phyloP scores from a whole-genome alignment of 108 stramenopile genomes.

The Nitzschia sp. region DNA sequence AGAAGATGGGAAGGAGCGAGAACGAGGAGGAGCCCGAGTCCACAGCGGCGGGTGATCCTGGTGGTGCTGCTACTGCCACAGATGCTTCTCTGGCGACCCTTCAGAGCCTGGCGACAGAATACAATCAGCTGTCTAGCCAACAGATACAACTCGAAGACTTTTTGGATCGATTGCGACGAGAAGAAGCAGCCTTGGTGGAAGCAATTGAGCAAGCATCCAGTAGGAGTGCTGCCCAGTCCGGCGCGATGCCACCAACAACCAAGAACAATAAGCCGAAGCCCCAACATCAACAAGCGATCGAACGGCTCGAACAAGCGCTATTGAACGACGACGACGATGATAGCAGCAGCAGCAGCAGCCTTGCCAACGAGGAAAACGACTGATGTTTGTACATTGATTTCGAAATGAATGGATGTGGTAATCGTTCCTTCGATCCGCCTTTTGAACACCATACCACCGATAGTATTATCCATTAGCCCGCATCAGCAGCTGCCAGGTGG shows the following conservation, averaged over 20 bases:
- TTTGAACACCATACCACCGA: not conserved
- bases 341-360: not conserved
- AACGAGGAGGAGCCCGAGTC: no score
- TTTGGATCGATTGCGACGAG: not conserved
- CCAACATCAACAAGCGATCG: not conserved
- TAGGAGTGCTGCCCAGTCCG: not conserved
- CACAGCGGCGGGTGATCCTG: no score
- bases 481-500: no score
- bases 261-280: not conserved
- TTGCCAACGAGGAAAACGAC: not conserved
- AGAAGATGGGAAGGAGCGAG: no score
- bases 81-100: no score
- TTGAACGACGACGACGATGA: not conserved
- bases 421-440: not conserved
- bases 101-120: not conserved
- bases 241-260: no score
- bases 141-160: not conserved
- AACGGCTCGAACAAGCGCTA: conserved; percentile 9
- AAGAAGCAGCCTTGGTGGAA: not conserved
- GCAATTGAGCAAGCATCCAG: not conserved
- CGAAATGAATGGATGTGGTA: not conserved
- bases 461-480: no score
- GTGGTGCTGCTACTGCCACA: no score
- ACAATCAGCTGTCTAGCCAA: not conserved
- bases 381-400: not conserved